Evolutionary conservation across 1,139 yeast genomes (phyloP).

Genomic region (Diutina ranongensis): DNA sequence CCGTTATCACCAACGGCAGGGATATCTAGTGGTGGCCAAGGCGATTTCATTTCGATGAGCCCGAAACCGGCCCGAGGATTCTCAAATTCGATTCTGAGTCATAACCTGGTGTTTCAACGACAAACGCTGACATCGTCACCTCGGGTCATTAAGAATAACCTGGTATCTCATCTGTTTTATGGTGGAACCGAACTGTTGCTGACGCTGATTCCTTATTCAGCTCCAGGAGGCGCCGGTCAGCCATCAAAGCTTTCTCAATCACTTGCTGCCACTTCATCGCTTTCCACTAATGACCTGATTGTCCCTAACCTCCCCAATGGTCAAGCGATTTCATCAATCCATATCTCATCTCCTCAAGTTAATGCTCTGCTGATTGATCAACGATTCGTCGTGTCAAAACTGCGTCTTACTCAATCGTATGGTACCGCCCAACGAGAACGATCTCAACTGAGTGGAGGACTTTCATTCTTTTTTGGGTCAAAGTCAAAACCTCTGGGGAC

Average conservation of each 20-base stretch:
- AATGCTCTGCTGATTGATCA: constrained; percentile 47
- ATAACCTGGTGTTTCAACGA: background rate
- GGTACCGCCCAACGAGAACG: constrained; percentile 1
- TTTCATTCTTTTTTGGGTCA: constrained; percentile 31
- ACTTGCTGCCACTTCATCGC: background rate
- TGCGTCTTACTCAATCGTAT: constrained; percentile 42
- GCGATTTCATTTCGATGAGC: background rate
- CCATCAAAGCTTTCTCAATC: background rate
- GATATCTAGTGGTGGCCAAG: background rate
- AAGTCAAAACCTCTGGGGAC: constrained; percentile 20
- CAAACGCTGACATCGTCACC: constrained; percentile 19
- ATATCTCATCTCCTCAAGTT: constrained; percentile 61
- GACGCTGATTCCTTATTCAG: constrained; percentile 58
- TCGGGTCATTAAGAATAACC: constrained; percentile 31
- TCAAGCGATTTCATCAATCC: constrained; percentile 47
- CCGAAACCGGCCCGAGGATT: background rate
- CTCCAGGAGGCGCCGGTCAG: constrained; percentile 46
- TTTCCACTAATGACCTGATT: background rate
- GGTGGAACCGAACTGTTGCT: constrained; percentile 40
- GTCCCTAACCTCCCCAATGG: constrained; percentile 38
- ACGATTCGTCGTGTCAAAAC: constrained; percentile 62
- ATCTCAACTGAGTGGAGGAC: constrained; percentile 15
- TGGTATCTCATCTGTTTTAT: constrained; percentile 31
- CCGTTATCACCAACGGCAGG: background rate
- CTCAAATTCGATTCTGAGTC: background rate